These are phyloP conservation scores for Leccinum variicolor DNA, from an alignment of 768 basidiomycete genomes.

Conservation along the genomic window DNA sequence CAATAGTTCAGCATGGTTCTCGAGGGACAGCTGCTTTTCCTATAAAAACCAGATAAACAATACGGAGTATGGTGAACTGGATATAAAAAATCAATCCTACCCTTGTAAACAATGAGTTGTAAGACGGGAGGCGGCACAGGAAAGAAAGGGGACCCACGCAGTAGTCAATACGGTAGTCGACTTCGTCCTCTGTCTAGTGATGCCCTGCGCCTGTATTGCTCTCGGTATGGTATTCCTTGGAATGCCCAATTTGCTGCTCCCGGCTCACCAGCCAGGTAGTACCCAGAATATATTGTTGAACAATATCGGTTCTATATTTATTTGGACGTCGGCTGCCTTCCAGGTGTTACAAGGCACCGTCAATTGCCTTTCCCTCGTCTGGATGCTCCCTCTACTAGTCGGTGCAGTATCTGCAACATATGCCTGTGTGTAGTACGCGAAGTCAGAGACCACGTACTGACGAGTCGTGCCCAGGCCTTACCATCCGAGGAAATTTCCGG, in stretches of 20 bases:
- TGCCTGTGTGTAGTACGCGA: constrained; percentile 13
- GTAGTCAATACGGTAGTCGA: constrained; percentile 26
- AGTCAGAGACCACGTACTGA: neutral
- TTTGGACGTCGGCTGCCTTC: constrained; percentile 46
- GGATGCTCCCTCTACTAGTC: constrained; percentile 43
- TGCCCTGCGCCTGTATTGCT: constrained; percentile 32
- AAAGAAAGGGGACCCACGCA: no score
- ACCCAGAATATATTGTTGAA: constrained; percentile 44
- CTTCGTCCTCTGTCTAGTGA: constrained; percentile 26
- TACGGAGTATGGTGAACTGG: neutral
- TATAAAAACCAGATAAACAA: neutral
- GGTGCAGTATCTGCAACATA: constrained; percentile 46
- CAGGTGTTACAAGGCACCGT: constrained; percentile 34
- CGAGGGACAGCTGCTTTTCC: neutral
- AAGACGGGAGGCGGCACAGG: neutral
- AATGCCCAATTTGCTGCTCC: neutral
- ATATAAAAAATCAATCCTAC: neutral
- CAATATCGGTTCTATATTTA: constrained; percentile 49
- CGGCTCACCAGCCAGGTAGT: constrained; percentile 1
- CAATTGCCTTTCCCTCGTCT: constrained; percentile 38
- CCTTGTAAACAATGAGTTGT: neutral
- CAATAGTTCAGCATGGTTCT: neutral
- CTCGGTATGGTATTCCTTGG: constrained; percentile 22
- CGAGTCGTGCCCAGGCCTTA: constrained; percentile 3
- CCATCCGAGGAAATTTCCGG: constrained; percentile 2